Base-by-base conservation (phyloP, 2,329 filamentous ascomycete genomes). In the Trichoderma polysporum region DNA sequence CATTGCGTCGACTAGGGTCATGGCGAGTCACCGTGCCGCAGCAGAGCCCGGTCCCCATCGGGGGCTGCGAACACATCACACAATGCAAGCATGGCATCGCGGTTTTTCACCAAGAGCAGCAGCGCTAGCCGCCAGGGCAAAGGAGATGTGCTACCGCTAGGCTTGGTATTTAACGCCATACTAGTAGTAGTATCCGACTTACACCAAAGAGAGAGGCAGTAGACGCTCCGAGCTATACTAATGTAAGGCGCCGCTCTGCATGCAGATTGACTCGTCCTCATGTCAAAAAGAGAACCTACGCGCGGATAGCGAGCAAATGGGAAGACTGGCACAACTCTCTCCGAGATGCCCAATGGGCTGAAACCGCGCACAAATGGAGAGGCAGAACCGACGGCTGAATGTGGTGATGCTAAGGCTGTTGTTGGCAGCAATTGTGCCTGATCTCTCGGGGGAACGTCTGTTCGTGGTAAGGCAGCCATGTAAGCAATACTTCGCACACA, bases 271-370 rank as follows among this genome's bases (percentile, higher is more conserved):
- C 49, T 45, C 47, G 33, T 25, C 17, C 29, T 33, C 29, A 35
- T 50, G 33, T 15, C 19, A 13, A 9, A 39, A 29, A 45, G 2
- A 5, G 37, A 60, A 4, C 25, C 15, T 56, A 63, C 35, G 60
- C 60, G 60, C 60, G 45, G n/a, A 54, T 54, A 54, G 60, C 60
- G 35, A 45, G 49, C 60, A 47, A 64, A 56, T 64, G 37, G 37
- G 27, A 31, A 33, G n/a, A 6, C 5, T 25, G 27, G 27, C 27
- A 25, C 27, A 10, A 49, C 27, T 39, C 53, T n/a, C n/a, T n/a
- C 53, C n/a, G 22, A 19, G n/a, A 47, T 31, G 50, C 19, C 41
- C 50, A 56, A 56, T 29, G 50, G 50, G 37, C 49, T 37, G 49
- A 52, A 19, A 47, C 22, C 19, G 35, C 29, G 33, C 29, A 19